Evolutionary conservation across 352 stramenopile species (phyloP), one percentile per base, ranked within the genome.

Genomic region (Lagenidium sp.): DNA sequence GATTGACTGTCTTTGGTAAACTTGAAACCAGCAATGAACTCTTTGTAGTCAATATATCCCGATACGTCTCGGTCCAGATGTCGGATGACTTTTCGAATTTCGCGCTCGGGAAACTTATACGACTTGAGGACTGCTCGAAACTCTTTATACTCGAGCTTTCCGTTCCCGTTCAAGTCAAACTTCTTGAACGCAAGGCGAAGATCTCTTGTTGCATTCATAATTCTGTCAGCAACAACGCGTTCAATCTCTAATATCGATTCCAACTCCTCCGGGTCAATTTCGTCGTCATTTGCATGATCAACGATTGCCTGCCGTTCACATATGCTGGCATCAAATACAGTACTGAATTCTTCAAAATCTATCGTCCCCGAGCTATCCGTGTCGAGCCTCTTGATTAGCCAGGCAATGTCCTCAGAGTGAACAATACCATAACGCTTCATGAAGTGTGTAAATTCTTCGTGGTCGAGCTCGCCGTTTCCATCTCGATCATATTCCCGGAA

Each of bases 351-450:
- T 4, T 75, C 44, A 7, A 75, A 60, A n/a, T 73, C 73, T 29
- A 85, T 59, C 6, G 67, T 66, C 2, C 67, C 71, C 0, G 69
- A 83, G 15, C 22, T 50, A 24, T 87, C 51, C 11, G 65, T 38
- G 36, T 87, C 75, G 0, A 87, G 51, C 3, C 65, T 40, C 20
- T 51, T 46, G 18, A 82, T 67, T 12, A 87, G 18, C 3, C 58
- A 37, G 25, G 65, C 48, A 15, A 87, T 84, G 46, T 85, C 75
- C 4, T 66, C 57, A 7, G 71, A 56, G 10, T 59, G 65, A 3
- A 57, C 55, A 35, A 87, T 85, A 1, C 75, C 75, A 37, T 85
- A 85, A 11, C 72, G 65, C 44, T 77, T 85, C 75, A 87, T 84
- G 50, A 79, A 76, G 34, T 65, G 53, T 4, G 43, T 25, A 28